Base-by-base conservation (phyloP, 768 basidiomycete genomes). In the Boletus reticuloceps region DNA sequence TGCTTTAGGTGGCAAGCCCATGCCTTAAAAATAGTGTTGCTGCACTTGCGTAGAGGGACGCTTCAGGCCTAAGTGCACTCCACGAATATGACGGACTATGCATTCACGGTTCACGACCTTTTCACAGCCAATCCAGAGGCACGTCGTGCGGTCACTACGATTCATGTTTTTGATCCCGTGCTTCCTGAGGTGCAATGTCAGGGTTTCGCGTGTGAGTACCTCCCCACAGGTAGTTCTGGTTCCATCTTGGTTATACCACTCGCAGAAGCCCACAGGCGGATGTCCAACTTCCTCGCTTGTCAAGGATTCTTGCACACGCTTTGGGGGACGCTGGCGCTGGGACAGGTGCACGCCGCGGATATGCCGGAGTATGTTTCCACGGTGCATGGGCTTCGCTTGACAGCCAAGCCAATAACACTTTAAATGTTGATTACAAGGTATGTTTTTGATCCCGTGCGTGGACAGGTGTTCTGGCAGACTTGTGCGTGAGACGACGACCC, bases 61-160 rank as follows among this genome's bases (percentile, higher is more conserved):
- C 20, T 29, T 66, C 13, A 44, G 0, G 7, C 13, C 13, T 4
- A 64, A 1, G 11, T 68, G 66, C 0, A 57, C 41, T 31, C 69
- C 67, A 0, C 56, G 27, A 1, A 58, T 17, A 3, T 69, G 66
- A 1, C 66, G 20, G 20, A 41, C 22, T 9, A 68, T 64, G 7
- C 60, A 58, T 42, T 67, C 58, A 3, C 67, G 67, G 7, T 64
- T 68, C 7, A 68, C 19, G 3, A 17, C 0, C 13, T 14, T 48
- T 27, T 5, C 43, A 7, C 65, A 66, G 1, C 39, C 52, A 3
- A 1, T 31, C 64, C 65, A 67, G 0, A 17, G 19, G 19, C 66
- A 68, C 1, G 2, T 34, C 2, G 22, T 54, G n/a, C n/a, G n/a
- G n/a, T n/a, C n/a, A n/a, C n/a, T n/a, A 13, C 62, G 57, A 37